These are phyloP conservation scores for Senna siamea DNA, from an alignment of 306 rosid species.

Conservation along the genomic window DNA sequence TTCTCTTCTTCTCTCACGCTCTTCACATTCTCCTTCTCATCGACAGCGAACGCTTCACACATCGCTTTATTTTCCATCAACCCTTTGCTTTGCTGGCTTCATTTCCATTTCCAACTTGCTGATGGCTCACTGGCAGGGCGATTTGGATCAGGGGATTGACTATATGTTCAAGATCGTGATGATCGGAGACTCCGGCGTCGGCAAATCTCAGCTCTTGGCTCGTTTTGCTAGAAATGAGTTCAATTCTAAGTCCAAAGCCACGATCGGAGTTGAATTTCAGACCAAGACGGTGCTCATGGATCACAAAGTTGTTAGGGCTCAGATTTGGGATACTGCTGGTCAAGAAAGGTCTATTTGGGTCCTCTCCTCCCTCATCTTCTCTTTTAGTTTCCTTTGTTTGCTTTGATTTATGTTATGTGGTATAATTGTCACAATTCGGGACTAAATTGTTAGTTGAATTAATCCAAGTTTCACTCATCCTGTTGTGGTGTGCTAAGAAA, in stretches of 20 bases:
- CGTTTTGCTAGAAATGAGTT: slow-evolving; percentile 82
- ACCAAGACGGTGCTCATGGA: slow-evolving; percentile 83
- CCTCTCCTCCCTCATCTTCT: not conserved
- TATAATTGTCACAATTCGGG: not conserved
- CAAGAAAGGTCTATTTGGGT: slow-evolving; percentile 78
- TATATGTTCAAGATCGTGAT: slow-evolving; percentile 86
- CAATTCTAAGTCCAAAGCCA: slow-evolving; percentile 78
- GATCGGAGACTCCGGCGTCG: slow-evolving; percentile 95
- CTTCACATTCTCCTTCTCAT: not conserved
- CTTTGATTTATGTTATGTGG: not conserved
- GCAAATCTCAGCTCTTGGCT: slow-evolving; percentile 85
- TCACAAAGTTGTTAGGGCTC: slow-evolving; percentile 84
- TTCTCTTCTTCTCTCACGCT: not conserved
- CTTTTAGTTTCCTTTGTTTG: not conserved
- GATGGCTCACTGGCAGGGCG: slow-evolving; percentile 72
- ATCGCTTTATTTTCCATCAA: no score
- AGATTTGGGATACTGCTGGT: slow-evolving; percentile 99
- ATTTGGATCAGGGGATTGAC: slow-evolving; percentile 77
- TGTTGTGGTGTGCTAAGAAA: no score
- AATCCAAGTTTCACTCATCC: no score
- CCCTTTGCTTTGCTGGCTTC: not conserved
- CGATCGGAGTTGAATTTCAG: slow-evolving; percentile 93
- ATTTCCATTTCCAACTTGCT: not conserved
- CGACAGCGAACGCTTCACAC: no score
- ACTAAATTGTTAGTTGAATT: no score